Base-by-base conservation (phyloP, 805 yeast species). In the Monosporozyma unispora region DNA sequence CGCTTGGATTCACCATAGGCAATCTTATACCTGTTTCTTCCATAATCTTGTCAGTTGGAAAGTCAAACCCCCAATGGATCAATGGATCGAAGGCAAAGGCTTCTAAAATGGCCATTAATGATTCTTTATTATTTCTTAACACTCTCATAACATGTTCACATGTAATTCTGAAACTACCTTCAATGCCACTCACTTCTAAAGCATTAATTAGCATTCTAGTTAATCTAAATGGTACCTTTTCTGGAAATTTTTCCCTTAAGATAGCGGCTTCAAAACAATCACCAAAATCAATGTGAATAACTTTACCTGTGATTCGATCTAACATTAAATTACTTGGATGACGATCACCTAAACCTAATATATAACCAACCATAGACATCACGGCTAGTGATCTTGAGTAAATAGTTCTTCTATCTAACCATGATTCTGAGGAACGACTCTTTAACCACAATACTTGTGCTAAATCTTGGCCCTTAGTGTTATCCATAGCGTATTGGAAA, bases 241-340 rank as follows among this genome's bases (percentile, higher is more conserved):
- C 99, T 0, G 99, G 99, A 66, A 86, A 95, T 64, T 93, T 93
- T 58, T 95, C 99, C 57, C 99, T 79, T 52, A 93, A 70, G 46
- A 91, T 89, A 0, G 99, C 99, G 1, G 98, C 96, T 65, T 93
- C 99, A 62, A 93, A 93, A 77, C 99, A 93, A 65, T 93, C 99
- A 56, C 99, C 99, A 69, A 91, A 93, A 74, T 93, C 99, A 68
- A 93, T 91, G 64, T 93, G 99, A 38, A 93, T 79, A 47, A 93
- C 96, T 61, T 91, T 89, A 53, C 99, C 99, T 0, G 98, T 88
- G 45, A 84, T 79, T 54, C 96, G 74, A 66, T 91, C 96, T 68
- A 93, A 78, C 97, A 93, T 88, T 69, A 93, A 76, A 62, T 93
- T 93, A 28, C 97, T 87, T 25, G 99, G 99, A 68, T 93, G 99